These are phyloP conservation scores for Hypocreales sp. DNA, from an alignment of 2,329 filamentous ascomycete genomes.

Conservation along the genomic window DNA sequence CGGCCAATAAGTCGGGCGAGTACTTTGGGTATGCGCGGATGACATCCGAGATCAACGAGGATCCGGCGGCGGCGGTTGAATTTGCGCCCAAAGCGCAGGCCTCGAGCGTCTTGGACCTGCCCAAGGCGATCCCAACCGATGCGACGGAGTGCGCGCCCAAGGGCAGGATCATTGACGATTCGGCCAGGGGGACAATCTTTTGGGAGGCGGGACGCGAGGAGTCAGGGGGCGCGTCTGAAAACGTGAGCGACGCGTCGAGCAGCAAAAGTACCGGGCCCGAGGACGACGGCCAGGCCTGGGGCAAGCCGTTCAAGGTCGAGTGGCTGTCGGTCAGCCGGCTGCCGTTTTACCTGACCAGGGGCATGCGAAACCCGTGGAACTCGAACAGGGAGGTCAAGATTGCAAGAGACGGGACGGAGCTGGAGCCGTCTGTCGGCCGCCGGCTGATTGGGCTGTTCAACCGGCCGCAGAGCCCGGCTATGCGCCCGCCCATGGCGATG, in stretches of 20 bases:
- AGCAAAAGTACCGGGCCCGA: slow-evolving; percentile 25
- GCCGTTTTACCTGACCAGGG: slow-evolving; percentile 78
- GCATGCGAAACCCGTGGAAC: slow-evolving; percentile 87
- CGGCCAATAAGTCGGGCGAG: slow-evolving; percentile 92
- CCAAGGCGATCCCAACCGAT: slow-evolving; percentile 66
- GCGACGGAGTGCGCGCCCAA: slow-evolving; percentile 64
- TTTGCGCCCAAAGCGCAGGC: slow-evolving; percentile 51
- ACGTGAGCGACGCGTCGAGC: slow-evolving; percentile 22
- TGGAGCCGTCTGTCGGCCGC: slow-evolving; percentile 69
- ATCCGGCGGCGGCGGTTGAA: slow-evolving; percentile 52
- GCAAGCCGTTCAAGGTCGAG: slow-evolving; percentile 80
- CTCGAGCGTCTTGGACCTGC: slow-evolving; percentile 46
- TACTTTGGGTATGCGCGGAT: slow-evolving; percentile 94
- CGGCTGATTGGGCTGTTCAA: slow-evolving; percentile 70
- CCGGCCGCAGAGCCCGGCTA: slow-evolving; percentile 26
- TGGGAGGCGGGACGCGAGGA: slow-evolving; percentile 70
- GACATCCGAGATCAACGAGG: slow-evolving; percentile 68
- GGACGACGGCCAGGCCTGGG: slow-evolving; percentile 52
- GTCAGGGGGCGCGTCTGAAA: slow-evolving; percentile 26
- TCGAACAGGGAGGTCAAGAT: slow-evolving; percentile 93
- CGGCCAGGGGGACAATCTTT: slow-evolving; percentile 86
- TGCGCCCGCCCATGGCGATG: slow-evolving; percentile 17
- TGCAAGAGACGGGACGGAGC: slow-evolving; percentile 81
- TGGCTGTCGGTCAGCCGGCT: slow-evolving; percentile 76
- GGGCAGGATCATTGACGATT: slow-evolving; percentile 84